Evolutionary conservation across 2,329 filamentous ascomycete genomes (phyloP).

Genomic region (Teratosphaeria zuluensis): DNA sequence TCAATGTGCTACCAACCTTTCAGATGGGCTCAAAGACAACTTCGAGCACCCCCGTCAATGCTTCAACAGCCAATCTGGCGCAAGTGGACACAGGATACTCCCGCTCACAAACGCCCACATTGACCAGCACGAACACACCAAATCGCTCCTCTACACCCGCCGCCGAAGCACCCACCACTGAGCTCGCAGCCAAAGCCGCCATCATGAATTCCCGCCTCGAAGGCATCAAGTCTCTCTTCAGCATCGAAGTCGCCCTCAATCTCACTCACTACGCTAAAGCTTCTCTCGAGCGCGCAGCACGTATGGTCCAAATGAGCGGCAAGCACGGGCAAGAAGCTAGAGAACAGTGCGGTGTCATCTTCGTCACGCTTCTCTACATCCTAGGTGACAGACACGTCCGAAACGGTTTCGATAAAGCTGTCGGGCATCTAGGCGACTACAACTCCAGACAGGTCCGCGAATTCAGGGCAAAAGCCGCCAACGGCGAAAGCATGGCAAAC

Average conservation of each 20-base stretch:
- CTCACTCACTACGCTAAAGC: conserved; percentile 83
- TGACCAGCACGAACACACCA: conserved; percentile 15
- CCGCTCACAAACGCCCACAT: conserved; percentile 19
- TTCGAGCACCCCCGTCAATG: neutral
- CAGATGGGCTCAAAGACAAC: conserved; percentile 31
- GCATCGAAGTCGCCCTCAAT: conserved; percentile 85
- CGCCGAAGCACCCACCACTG: conserved; percentile 68
- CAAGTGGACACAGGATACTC: conserved; percentile 15
- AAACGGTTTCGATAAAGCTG: conserved; percentile 85
- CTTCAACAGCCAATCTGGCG: conserved; percentile 15
- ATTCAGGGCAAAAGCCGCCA: conserved; percentile 22
- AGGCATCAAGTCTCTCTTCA: conserved; percentile 90
- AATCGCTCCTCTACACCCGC: conserved; percentile 27
- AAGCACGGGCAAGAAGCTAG: conserved; percentile 68
- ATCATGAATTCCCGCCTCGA: conserved; percentile 92
- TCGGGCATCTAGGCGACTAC: conserved; percentile 82
- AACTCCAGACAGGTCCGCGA: conserved; percentile 75
- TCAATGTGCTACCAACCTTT: conserved; percentile 73
- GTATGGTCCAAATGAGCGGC: conserved; percentile 71
- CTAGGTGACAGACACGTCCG: conserved; percentile 82
- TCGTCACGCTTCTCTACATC: conserved; percentile 72
- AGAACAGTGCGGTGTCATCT: conserved; percentile 83
- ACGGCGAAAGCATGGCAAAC: neutral
- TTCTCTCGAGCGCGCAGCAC: conserved; percentile 72
- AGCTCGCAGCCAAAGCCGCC: conserved; percentile 92